Evolutionary conservation across 2,329 filamentous ascomycete genomes (phyloP), one percentile per base, ranked within the genome.

Genomic region (Colletotrichum gigasporum): DNA sequence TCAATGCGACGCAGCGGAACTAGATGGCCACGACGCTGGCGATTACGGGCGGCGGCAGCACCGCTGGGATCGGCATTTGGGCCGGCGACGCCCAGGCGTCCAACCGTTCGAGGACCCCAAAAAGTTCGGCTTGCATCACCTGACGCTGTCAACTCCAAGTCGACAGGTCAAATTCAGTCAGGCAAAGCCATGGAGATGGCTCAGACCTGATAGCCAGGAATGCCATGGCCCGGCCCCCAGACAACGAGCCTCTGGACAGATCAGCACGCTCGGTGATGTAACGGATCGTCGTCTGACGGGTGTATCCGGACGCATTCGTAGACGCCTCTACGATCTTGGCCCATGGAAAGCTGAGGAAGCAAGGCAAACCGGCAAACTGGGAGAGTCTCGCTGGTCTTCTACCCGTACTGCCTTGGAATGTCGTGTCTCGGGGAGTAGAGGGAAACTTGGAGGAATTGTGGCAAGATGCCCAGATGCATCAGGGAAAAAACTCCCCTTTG

Each of bases 211-310:
- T n/a, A 10, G 9, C 3, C 20, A 14, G 34, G 48, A 61, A 64
- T 54, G 41, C 16, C 32, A 54, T 14, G 12, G 41, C 11, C 16
- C 20, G 41, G 32, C 34, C 20, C 34, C 61, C 42, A 20, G 61
- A 50, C 61, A 64, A 64, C 61, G 20, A 35, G 41, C 16, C 16
- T 12, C 26, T 48, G 47, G 16, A 18, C 44, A 26, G 56, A 44
- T 61, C 55, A 42, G 18, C 48, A 61, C 16, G 34, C 16, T 22
- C n/a, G 22, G 61, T 42, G 56, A 64, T 64, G 61, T 63, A 61
- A 61, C 26, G 9, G 61, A 64, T 64, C 61, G 28, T 53, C 48
- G 26, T 34, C 26, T 32, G 26, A n/a, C 61, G 48, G 41, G 26
- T 54, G 48, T 16, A 48, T 48, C 48, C 47, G 34, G 56, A 64